These are phyloP conservation scores for Liquidambar formosana DNA, from an alignment of 164 flowering plant species.

Conservation along the genomic window DNA sequence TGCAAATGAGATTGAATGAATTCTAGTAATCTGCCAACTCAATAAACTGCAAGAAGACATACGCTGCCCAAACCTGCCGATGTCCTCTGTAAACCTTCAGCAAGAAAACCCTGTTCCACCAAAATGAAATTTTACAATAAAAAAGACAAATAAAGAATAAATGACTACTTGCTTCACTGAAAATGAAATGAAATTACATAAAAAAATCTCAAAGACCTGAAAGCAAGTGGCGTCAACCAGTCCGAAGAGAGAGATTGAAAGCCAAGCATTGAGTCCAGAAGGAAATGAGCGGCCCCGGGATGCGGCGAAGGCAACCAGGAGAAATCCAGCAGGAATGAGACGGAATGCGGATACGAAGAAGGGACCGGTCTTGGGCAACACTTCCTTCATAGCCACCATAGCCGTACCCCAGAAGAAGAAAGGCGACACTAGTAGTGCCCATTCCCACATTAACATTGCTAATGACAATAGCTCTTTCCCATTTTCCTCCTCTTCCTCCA, in stretches of 20 bases:
- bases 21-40: no score
- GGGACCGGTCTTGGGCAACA: slow-evolving; percentile 82
- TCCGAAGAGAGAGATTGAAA: slow-evolving; percentile 71
- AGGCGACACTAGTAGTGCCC: slow-evolving; percentile 75
- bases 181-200: no score
- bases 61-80: slow-evolving; percentile 98
- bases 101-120: slow-evolving; percentile 80
- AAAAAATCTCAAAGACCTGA: slow-evolving; percentile 57
- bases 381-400: slow-evolving; percentile 99
- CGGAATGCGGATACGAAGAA: slow-evolving; percentile 80
- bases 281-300: slow-evolving; percentile 57
- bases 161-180: no score
- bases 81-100: slow-evolving; percentile 90
- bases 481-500: no score
- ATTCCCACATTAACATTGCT: slow-evolving; percentile 39
- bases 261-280: slow-evolving; percentile 76
- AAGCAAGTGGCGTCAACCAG: slow-evolving; percentile 87
- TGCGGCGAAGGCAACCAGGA: slow-evolving; percentile 64
- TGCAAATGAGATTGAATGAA: no score
- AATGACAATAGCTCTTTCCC: no score
- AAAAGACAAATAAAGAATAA: no score
- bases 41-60: slow-evolving; percentile 19
- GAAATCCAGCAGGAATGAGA: slow-evolving; percentile 74
- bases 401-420: slow-evolving; percentile 99
- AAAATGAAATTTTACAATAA: background rate